Evolutionary conservation across 2,329 filamentous ascomycete species (phyloP).

Genomic region (Ophiosphaerella herpotricha): DNA sequence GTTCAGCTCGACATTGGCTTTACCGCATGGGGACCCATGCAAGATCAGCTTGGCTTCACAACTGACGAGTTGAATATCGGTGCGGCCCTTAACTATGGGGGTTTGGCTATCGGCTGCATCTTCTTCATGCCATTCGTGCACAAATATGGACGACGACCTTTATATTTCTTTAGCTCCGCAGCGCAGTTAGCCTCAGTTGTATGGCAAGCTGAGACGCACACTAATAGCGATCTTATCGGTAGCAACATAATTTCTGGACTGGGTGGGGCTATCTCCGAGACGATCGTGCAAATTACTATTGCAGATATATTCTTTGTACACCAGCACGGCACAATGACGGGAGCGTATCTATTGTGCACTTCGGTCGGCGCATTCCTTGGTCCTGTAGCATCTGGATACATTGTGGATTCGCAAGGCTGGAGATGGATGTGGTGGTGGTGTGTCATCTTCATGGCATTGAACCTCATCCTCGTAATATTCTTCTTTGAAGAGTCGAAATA

Average conservation of each 20-base stretch:
- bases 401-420: constrained; percentile 53
- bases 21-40: constrained; percentile 50
- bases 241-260: constrained; percentile 53
- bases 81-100: constrained; percentile 51
- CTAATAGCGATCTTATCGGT: constrained; percentile 49
- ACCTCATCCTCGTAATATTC: constrained; percentile 50
- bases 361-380: constrained; percentile 45
- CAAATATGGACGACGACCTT: constrained; percentile 53
- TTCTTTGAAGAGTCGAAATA: constrained; percentile 48
- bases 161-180: constrained; percentile 51
- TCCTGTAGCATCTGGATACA: constrained; percentile 49
- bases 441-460: constrained; percentile 47
- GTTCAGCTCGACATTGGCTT: constrained; percentile 49
- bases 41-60: constrained; percentile 51
- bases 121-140: constrained; percentile 53
- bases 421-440: constrained; percentile 58
- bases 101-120: constrained; percentile 49
- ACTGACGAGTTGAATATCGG: constrained; percentile 49
- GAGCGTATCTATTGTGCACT: constrained; percentile 50
- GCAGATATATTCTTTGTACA: constrained; percentile 57
- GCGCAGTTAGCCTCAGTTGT: constrained; percentile 45
- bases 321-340: constrained; percentile 54
- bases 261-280: constrained; percentile 51
- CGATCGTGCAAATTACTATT: constrained; percentile 54
- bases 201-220: constrained; percentile 53